Evolutionary conservation across 2,329 filamentous ascomycete species (phyloP), one percentile per base, ranked within the genome.

Genomic region (Cercospora sp.): DNA sequence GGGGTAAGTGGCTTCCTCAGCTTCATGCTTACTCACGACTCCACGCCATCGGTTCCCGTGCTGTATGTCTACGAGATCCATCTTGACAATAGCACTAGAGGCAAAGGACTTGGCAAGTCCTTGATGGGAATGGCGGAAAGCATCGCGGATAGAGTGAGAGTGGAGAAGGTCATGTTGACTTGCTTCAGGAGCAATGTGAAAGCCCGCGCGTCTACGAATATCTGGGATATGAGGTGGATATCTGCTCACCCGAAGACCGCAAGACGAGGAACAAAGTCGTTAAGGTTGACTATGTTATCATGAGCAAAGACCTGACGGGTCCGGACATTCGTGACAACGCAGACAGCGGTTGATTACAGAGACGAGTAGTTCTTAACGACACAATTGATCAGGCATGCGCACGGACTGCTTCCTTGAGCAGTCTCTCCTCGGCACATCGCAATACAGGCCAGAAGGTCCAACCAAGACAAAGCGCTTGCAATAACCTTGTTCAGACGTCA

Each of bases 21-120:
- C n/a, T 82, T 91, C 74, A 89, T 91, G 89, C 85, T 90, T n/a
- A 90, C 88, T 1, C 86, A 86, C 75, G 89, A 92, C 75, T 87
- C 88, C 59, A 61, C 76, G n/a, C 77, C 77, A n/a, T 84, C 84
- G 1, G 80, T 87, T 67, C 83, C 88, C 0, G 90, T 93, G 2
- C 76, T 93, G 21, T 94, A 93, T 78, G 89, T 91, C 77, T 94
- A 93, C 77, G 91, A 94, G 79, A 87, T 94, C 40, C 91, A 94
- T 75, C 84, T 94, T 3, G 79, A 82, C 43, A 79, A 83, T 1
- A 79, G 82, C 1, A 77, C 91, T 4, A 85, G 87, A 72, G 84
- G 89, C 81, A 87, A 77, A 13, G 90, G 91, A 0, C 80, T 94
- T 2, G 90, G 88, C 1, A 81, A 76, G 12, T 79, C 84, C 12